These are phyloP conservation scores for Fragaria ananassa DNA, from an alignment of 306 rosid species.

Conservation along the genomic window DNA sequence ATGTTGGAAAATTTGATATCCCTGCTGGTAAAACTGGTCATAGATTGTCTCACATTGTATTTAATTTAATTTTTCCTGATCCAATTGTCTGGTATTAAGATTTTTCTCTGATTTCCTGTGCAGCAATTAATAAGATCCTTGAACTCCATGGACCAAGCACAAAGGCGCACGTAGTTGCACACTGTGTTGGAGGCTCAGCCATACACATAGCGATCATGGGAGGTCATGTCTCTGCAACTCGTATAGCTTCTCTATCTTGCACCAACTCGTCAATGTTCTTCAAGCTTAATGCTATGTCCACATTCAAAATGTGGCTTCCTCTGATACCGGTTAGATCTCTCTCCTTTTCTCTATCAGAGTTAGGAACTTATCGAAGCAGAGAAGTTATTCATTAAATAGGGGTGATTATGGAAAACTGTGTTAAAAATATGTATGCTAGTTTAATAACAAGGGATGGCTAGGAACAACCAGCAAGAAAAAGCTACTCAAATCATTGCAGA, in stretches of 20 bases:
- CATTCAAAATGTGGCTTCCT: slow-evolving; percentile 41
- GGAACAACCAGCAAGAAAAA: not conserved
- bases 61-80: not conserved
- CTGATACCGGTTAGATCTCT: slow-evolving; percentile 17
- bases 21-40: slow-evolving; percentile 29
- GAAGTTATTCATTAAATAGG: not conserved
- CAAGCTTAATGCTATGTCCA: slow-evolving; percentile 29
- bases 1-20: slow-evolving; percentile 38
- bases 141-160: slow-evolving; percentile 24
- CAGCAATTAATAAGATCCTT: slow-evolving; percentile 34
- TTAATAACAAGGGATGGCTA: not conserved
- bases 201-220: slow-evolving; percentile 40
- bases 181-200: slow-evolving; percentile 40
- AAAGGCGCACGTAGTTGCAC: slow-evolving; percentile 34
- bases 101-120: not conserved
- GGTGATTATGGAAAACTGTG: not conserved
- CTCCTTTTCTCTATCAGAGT: not conserved
- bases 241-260: slow-evolving; percentile 37
- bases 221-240: slow-evolving; percentile 28
- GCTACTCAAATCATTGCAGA: not conserved
- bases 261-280: slow-evolving; percentile 42
- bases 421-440: not conserved
- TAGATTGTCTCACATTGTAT: not conserved
- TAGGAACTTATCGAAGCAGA: not conserved
- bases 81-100: not conserved